Base-by-base conservation (phyloP, 75 land plant species). In the Pinus tabuliformis region DNA sequence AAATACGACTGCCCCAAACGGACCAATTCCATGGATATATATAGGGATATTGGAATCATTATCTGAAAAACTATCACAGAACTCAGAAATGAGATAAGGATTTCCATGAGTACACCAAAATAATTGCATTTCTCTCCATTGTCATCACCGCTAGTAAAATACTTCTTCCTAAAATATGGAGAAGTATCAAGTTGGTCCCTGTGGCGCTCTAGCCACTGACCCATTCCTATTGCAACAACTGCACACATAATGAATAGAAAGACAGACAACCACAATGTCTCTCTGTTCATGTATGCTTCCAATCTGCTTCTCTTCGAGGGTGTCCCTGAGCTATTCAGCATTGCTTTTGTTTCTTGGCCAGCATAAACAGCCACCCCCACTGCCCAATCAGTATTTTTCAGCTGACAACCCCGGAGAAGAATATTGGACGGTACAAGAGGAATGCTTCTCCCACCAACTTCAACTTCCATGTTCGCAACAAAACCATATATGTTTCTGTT, bases 401-500 rank as follows among this genome's bases (percentile, higher is more conserved):
- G 80, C 86, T 91, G 93, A 81, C 97, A 94, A 56, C 97, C 97
- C 3, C 97, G 87, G 63, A 94, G 81, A 39, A 94, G 75, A 57
- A 92, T 88, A 71, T 94, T 94, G 24, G 90, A 88, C 62, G 89
- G 97, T 36, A 92, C 86, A 12, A 94, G 89, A 13, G 97, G 86
- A 63, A 86, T 77, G 56, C 63, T 91, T 3, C 76, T 83, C 33
- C 81, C 86, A 58, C 87, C 86, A 37, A 90, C 72, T 73, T 94
- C 91, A 37, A 90, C 72, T 73, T 94, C 91, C 89, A 90, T 84
- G 52, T 86, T 88, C 12, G 91, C 97, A n/a, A 79, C 81, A 78
- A 94, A 94, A 56, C 85, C 97, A 80, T 94, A 94, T 9, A 94
- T 90, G 61, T 94, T 94, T 73, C 97, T 88, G 75, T 94, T 94